These are phyloP conservation scores for Rhodotorula mucilaginosa DNA, from an alignment of 1,284 basidiomycete genomes.

Conservation along the genomic window DNA sequence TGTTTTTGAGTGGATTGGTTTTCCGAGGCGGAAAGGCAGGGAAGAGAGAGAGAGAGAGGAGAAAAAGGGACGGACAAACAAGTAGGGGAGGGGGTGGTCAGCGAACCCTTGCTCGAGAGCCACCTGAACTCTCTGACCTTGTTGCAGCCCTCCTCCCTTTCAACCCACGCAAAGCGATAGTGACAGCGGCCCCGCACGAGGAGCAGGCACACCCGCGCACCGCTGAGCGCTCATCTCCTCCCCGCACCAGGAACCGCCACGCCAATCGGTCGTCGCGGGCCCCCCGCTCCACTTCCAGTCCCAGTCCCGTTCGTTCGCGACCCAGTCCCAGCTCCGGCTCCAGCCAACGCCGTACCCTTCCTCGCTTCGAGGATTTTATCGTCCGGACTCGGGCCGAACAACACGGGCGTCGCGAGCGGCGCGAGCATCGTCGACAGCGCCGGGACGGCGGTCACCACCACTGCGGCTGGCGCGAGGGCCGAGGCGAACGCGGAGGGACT, in stretches of 20 bases:
- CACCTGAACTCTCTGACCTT: neutral
- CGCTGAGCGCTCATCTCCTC: too few species aligned
- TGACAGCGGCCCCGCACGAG: too few species aligned
- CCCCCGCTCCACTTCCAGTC: neutral
- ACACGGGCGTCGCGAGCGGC: neutral
- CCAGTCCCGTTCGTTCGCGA: neutral
- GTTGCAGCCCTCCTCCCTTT: neutral
- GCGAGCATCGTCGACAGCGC: neutral
- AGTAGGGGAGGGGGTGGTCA: constrained; percentile 14
- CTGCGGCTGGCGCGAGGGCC: constrained; percentile 7
- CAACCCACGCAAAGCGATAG: too few species aligned
- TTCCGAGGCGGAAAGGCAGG: neutral
- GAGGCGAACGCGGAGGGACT: constrained; percentile 35
- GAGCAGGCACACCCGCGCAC: too few species aligned
- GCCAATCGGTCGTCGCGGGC: too few species aligned
- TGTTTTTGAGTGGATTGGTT: neutral
- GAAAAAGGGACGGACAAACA: constrained; percentile 9
- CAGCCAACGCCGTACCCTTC: constrained; percentile 59
- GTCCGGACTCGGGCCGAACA: constrained; percentile 72
- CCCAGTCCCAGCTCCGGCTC: neutral
- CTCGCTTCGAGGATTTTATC: constrained; percentile 76
- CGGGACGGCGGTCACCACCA: constrained; percentile 3
- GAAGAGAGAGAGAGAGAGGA: neutral
- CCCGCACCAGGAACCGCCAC: too few species aligned
- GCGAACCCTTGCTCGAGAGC: constrained; percentile 10